Evolutionary conservation across 352 stramenopile species (phyloP).

Genomic region (Phytopythium kandeliae): DNA sequence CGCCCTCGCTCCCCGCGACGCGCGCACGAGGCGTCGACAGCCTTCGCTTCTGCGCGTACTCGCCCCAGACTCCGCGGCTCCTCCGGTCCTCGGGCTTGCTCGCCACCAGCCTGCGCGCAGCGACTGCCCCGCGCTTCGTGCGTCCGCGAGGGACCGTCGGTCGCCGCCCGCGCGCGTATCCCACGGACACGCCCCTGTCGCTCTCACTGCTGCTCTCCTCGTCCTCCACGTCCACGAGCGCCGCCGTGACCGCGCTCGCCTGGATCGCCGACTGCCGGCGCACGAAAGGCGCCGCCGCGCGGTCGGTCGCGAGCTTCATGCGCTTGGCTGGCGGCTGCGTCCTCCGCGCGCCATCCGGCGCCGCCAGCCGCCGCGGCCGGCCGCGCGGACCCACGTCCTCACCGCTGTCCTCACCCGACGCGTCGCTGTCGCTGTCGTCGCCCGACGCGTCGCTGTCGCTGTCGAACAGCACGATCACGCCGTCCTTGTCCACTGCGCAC

Average conservation of each 20-base stretch:
- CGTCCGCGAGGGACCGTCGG: not conserved
- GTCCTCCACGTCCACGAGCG: slow-evolving; percentile 2
- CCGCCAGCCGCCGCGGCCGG: not conserved
- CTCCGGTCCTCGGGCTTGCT: not conserved
- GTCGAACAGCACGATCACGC: slow-evolving; percentile 4
- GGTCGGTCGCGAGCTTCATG: not conserved
- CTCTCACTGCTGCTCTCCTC: slow-evolving; percentile 5
- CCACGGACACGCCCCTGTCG: not conserved
- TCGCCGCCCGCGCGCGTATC: too few species aligned
- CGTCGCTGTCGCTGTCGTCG: not conserved
- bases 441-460: slow-evolving; percentile 1
- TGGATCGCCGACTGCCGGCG: slow-evolving; percentile 2
- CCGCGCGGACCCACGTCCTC: too few species aligned
- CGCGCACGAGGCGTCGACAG: not conserved
- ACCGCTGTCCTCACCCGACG: not conserved
- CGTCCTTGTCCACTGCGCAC: slow-evolving; percentile 5
- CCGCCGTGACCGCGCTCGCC: slow-evolving; percentile 5
- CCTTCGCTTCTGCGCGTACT: slow-evolving; percentile 1
- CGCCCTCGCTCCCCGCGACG: not conserved
- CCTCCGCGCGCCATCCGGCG: not conserved
- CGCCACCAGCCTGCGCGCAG: not conserved
- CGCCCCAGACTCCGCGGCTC: not conserved
- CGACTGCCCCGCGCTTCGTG: not conserved
- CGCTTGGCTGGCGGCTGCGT: not conserved
- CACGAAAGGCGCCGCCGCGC: not conserved